Base-by-base conservation (phyloP, 2,329 filamentous ascomycete genomes). In the Elsinoe ampelina region DNA sequence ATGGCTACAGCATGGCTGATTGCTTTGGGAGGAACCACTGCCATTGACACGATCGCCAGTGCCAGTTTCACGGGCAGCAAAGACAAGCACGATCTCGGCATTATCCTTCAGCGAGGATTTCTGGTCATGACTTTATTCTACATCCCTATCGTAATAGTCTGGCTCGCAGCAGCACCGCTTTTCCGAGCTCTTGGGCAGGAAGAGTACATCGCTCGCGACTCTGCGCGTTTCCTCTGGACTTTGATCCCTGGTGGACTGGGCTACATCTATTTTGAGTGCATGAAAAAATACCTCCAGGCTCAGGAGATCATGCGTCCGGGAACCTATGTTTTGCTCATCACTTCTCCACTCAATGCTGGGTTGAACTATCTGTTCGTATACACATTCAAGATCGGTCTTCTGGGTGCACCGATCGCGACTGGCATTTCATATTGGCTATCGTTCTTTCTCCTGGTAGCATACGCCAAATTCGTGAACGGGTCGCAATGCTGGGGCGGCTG, bases 1-100 rank as follows among this genome's bases (percentile, higher is more conserved):
- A 90, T 92, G 86, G 84, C 86, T 19, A 89, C 88, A 0, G 89
- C 84, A 0, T 95, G 89, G 89, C 79, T 95, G 36, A 87, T 95
- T 58, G 89, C 85, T 0, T 79, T 95, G 3, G 89, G 89, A 26
- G 89, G 89, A 6, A 91, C 88, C 0, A 95, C 88, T 1, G 89
- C 89, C 0, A 78, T 95, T 42, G 89, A 95, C 68, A 95, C 89
- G 0, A 75, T 95, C 20, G 89, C 87, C 1, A 91, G 87, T 0
- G 88, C 85, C 47, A 85, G 84, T 43, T 95, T 89, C 68, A 95
- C 89, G 0, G 86, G 86, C 0, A 88, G 87, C 60, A 81, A 83
- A 61, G 85, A 92, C 68, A 89, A 86, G 59, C 81, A 87, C 55
- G 85, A 89, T 66, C 75, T 95, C 1, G 89, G 89, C 0, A 77